Base-by-base conservation (phyloP, 345 rosid genomes). In the Euclidium syriacum region DNA sequence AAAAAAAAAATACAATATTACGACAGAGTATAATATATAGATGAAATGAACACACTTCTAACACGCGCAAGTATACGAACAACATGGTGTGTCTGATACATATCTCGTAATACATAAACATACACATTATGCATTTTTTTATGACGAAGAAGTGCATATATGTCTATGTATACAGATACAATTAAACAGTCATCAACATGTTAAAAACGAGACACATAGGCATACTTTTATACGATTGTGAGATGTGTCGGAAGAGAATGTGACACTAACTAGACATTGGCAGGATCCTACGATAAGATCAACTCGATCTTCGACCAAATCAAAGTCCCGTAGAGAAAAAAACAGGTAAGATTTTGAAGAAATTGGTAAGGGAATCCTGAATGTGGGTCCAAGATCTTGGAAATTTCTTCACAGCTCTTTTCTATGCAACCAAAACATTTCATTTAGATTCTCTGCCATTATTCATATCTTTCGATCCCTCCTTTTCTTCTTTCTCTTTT, bases 301-400 rank as follows among this genome's bases (percentile, higher is more conserved):
- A 62, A 62, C 68, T 70, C 51, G 43, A 70, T 62, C 62, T 68
- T 60, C 10, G 63, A 70, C 62, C 35, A 69, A 61, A 53, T 70
- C 51, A 52, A 61, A 61, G 56, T 44, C 41, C 60, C 62, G 44
- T 15, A 26, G 67, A 60, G 67, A 59, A 18, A 42, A n/a, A 69
- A 69, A 61, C 62, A 61, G 73, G 74, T 70, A 53, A 53, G 68
- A 62, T 61, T 33, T 70, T 43, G 48, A 27, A 63, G 16, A 60
- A 35, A 35, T 50, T 42, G n/a, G 62, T 35, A 36, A 24, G 42
- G 56, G 63, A 53, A 61, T 61, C 68, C 44, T 19, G 19, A 55
- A 53, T 16, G 68, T 70, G 50, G 68, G 74, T 53, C 74, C 74
- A 70, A 62, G 35, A 70, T 70, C 68, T 70, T 70, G 57, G 55